A percentile compares a stretch with the other conserved stretches of the same genome.
phyloP scores from a whole-genome alignment of 495 filamentous ascomycete genomes.

The Talaromyces thailandensis region DNA sequence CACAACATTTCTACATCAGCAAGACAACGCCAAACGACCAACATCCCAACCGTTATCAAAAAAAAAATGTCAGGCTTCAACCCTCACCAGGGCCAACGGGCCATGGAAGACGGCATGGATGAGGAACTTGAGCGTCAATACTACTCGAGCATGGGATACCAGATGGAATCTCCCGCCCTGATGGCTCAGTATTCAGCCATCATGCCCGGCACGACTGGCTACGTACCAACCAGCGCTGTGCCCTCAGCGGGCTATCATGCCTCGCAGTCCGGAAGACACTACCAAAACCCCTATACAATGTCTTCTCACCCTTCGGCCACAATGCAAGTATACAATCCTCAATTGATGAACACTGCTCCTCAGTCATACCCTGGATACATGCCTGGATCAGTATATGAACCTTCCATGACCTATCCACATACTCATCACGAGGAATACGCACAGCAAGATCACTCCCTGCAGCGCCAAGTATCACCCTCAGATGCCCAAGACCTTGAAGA shows the following conservation, averaged over 20 bases:
- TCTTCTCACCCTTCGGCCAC: background rate
- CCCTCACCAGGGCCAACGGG: background rate
- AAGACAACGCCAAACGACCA: background rate
- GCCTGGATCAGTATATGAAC: background rate
- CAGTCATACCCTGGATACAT: background rate
- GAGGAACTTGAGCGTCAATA: background rate
- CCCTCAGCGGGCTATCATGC: background rate
- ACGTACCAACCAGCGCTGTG: background rate
- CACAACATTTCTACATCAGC: background rate
- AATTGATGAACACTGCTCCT: background rate
- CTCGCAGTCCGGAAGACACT: background rate
- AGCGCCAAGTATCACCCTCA: background rate
- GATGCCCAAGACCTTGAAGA: conserved; percentile 4
- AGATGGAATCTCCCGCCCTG: background rate
- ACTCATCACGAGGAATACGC: background rate
- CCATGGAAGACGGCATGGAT: background rate
- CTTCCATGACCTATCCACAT: background rate
- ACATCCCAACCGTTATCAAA: background rate
- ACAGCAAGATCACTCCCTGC: background rate
- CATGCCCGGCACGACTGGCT: background rate
- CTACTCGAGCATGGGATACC: background rate
- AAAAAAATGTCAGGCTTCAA: background rate
- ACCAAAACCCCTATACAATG: background rate
- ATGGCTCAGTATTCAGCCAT: background rate
- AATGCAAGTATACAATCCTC: background rate